A percentile compares a stretch with the other conserved stretches of the same genome.
These are phyloP conservation scores for Populus davidiana DNA, from an alignment of 345 rosid species.

Conservation along the genomic window DNA sequence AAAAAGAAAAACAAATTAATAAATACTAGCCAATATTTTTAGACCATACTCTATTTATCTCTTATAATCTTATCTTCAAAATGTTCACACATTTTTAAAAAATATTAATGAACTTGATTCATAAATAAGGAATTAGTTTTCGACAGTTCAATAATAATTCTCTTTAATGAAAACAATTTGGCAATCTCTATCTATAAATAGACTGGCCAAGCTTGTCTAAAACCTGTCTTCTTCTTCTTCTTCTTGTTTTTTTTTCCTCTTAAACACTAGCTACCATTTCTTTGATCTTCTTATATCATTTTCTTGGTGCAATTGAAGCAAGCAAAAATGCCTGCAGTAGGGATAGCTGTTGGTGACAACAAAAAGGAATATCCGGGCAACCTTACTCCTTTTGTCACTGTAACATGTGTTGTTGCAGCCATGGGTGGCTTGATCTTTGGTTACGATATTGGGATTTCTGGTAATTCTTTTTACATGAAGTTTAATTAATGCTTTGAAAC, in stretches of 20 bases:
- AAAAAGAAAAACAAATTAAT: not conserved
- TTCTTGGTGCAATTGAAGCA: constrained; percentile 1
- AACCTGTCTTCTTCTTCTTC: constrained; percentile 1
- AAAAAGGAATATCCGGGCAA: constrained; percentile 72
- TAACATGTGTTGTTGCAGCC: constrained; percentile 89
- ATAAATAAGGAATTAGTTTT: not conserved
- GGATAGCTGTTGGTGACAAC: constrained; percentile 40
- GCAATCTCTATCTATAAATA: constrained; percentile 20
- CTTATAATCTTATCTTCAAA: not conserved
- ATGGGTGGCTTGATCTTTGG: constrained; percentile 99
- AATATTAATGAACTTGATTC: not conserved
- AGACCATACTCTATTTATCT: not conserved
- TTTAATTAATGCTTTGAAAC: not conserved
- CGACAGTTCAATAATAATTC: constrained; percentile 37
- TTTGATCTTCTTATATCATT: not conserved
- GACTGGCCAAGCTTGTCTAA: constrained; percentile 4
- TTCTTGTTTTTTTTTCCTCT: not conserved
- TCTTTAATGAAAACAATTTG: not conserved
- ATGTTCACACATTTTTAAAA: not conserved
- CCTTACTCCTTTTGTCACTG: constrained; percentile 64
- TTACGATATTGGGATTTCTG: constrained; percentile 92
- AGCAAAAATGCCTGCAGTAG: constrained; percentile 23
- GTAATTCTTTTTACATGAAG: constrained; percentile 28
- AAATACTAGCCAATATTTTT: not conserved
- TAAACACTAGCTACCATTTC: not conserved